These are phyloP conservation scores for Polychaeton citri DNA, from an alignment of 2,329 filamentous ascomycete species.

Conservation along the genomic window DNA sequence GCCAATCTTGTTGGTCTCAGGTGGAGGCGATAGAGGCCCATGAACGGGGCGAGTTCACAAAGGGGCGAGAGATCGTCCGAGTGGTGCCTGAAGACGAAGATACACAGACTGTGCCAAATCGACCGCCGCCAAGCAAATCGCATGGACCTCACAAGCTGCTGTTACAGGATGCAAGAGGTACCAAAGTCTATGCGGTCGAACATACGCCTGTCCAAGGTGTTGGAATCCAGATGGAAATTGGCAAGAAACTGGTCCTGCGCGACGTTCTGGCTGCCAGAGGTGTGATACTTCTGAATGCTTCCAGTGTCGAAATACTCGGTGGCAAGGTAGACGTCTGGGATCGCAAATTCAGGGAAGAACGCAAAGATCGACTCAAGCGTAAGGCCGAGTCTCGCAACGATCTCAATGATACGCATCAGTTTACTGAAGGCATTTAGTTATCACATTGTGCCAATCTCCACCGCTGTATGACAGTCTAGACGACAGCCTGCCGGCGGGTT, in stretches of 20 bases:
- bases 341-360: constrained; percentile 58
- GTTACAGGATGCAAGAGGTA: constrained; percentile 65
- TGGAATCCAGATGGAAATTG: constrained; percentile 56
- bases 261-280: constrained; percentile 59
- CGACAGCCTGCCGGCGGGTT: too few species aligned
- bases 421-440: too few species aligned
- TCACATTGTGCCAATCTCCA: too few species aligned
- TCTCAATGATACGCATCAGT: too few species aligned
- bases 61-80: constrained; percentile 70
- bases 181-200: constrained; percentile 60
- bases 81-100: constrained; percentile 45
- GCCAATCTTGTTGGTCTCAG: constrained; percentile 70
- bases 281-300: constrained; percentile 62
- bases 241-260: constrained; percentile 64
- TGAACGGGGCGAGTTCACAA: constrained; percentile 58
- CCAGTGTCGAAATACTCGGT: constrained; percentile 58
- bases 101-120: constrained; percentile 5
- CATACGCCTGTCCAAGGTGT: constrained; percentile 52
- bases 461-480: too few species aligned
- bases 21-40: constrained; percentile 66
- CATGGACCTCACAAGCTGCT: constrained; percentile 63
- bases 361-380: constrained; percentile 55
- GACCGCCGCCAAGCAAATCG: constrained; percentile 15
- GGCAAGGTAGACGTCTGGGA: constrained; percentile 78
- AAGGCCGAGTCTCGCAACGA: constrained; percentile 12